Evolutionary conservation across 805 yeast species (phyloP).

Genomic region (Candida coquimbonensis): DNA sequence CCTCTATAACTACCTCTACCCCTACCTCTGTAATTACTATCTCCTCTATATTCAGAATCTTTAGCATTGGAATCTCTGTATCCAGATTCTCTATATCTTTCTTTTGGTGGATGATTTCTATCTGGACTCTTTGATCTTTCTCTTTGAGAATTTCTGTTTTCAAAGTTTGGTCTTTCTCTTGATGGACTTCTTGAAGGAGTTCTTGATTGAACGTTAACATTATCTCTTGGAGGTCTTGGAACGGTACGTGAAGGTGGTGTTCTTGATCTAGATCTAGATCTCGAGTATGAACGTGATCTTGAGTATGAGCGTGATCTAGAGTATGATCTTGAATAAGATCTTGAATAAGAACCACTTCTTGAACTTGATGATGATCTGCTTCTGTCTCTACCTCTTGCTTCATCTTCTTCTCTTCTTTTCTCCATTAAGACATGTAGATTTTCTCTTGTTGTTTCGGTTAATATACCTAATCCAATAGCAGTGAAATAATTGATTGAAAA

Average conservation of each 20-base stretch:
- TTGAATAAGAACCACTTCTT: constrained; percentile 13
- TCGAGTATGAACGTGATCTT: constrained; percentile 9
- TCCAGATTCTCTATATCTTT: background rate
- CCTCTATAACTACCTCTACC: no score
- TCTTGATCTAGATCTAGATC: constrained; percentile 1
- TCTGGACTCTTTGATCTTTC: constrained; percentile 11
- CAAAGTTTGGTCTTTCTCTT: background rate
- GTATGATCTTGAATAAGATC: constrained; percentile 15
- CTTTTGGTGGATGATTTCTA: background rate
- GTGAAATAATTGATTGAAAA: constrained; percentile 89
- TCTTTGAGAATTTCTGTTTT: background rate
- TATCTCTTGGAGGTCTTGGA: constrained; percentile 8
- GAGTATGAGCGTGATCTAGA: constrained; percentile 20
- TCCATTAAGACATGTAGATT: constrained; percentile 30
- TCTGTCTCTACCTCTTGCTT: constrained; percentile 14
- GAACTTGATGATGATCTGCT: constrained; percentile 21
- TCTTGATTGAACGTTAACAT: constrained; percentile 5
- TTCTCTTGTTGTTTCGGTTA: constrained; percentile 79
- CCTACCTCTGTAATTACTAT: background rate
- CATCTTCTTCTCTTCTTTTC: constrained; percentile 12
- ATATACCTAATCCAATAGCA: constrained; percentile 79
- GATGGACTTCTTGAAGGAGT: constrained; percentile 19
- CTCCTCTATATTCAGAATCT: no score
- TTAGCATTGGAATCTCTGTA: background rate
- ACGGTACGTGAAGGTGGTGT: background rate